Percentiles rank a stretch among this genome's conserved stretches.
phyloP scores from a whole-genome alignment of 148 eudicot species.

The Nepenthes mirabilis region DNA sequence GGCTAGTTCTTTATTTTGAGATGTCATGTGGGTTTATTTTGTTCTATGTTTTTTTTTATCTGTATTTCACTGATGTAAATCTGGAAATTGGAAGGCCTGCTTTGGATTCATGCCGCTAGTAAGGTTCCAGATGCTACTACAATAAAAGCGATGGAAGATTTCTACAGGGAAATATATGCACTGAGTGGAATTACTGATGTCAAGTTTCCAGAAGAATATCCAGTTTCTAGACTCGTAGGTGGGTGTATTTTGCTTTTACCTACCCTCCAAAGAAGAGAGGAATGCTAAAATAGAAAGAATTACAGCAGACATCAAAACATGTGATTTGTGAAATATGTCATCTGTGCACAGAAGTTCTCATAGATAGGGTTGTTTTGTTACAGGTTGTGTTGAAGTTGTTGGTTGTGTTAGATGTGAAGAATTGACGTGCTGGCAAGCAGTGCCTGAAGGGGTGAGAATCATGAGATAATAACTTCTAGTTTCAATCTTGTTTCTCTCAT shows the following conservation, averaged over 20 bases:
- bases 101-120: slow-evolving; percentile 97
- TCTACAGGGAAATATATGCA: slow-evolving; percentile 77
- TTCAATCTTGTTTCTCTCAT: background rate
- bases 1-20: background rate
- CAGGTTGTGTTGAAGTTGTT: slow-evolving; percentile 72
- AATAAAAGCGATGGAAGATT: slow-evolving; percentile 85
- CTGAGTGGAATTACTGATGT: slow-evolving; percentile 60
- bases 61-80: background rate
- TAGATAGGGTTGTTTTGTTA: background rate
- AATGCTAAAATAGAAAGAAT: background rate
- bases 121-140: slow-evolving; percentile 73
- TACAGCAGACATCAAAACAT: no score
- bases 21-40: background rate
- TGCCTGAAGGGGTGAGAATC: slow-evolving; percentile 50
- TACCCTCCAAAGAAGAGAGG: background rate
- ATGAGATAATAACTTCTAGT: background rate
- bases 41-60: background rate
- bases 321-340: no score
- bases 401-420: slow-evolving; percentile 61
- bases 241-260: background rate
- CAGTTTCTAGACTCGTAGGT: slow-evolving; percentile 78
- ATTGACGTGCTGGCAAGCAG: slow-evolving; percentile 48
- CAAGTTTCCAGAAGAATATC: slow-evolving; percentile 83
- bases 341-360: background rate
- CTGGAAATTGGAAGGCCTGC: slow-evolving; percentile 34